Evolutionary conservation across 164 flowering plant species (phyloP).

Genomic region (Tetrastigma voinierianum): DNA sequence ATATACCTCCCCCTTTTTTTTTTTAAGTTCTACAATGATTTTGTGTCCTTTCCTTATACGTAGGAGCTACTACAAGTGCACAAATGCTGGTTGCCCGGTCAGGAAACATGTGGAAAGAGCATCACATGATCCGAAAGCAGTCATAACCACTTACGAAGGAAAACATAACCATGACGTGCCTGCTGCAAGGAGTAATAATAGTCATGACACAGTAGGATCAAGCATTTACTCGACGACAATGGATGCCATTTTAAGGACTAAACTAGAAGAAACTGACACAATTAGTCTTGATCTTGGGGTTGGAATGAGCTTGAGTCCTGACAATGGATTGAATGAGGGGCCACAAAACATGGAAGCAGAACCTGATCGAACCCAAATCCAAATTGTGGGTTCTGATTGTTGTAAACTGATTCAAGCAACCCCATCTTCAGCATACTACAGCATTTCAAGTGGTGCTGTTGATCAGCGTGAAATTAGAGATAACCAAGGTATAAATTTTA

Average conservation of each 20-base stretch:
- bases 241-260: slow-evolving; percentile 1
- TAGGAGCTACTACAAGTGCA: slow-evolving; percentile 19
- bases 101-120: slow-evolving; percentile 3
- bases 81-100: slow-evolving; percentile 12
- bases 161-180: slow-evolving; percentile 17
- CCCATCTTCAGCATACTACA: background rate
- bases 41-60: too few species aligned
- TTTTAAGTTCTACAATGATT: too few species aligned
- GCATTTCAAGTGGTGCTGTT: background rate
- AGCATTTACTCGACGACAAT: background rate
- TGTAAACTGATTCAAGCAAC: background rate
- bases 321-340: background rate
- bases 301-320: slow-evolving; percentile 4
- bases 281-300: slow-evolving; percentile 7
- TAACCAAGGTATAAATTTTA: background rate
- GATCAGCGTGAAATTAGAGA: background rate
- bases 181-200: slow-evolving; percentile 1
- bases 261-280: slow-evolving; percentile 4
- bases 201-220: slow-evolving; percentile 8
- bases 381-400: background rate
- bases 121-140: slow-evolving; percentile 5
- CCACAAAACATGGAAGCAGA: background rate
- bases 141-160: slow-evolving; percentile 15
- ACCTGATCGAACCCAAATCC: background rate
- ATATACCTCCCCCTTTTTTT: too few species aligned